Conservation (phyloP, 306 rosid genomes). For the Citrullus mucosospermus region DNA sequence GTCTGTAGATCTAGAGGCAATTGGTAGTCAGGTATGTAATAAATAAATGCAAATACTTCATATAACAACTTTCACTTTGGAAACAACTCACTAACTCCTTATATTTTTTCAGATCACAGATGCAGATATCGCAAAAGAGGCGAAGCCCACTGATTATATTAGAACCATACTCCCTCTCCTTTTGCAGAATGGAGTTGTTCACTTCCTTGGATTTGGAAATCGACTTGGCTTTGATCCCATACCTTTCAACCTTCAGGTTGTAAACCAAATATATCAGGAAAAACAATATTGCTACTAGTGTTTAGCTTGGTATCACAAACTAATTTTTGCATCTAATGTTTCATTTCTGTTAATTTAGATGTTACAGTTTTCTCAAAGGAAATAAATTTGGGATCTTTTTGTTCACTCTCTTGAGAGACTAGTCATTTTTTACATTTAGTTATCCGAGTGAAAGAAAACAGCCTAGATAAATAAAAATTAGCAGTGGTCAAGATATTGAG, state of each 20-base stretch:
- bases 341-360: not conserved
- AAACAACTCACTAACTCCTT: conserved; percentile 8
- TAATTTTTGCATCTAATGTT: not conserved
- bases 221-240: conserved; percentile 90
- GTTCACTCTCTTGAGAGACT: not conserved
- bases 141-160: conserved; percentile 52
- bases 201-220: conserved; percentile 84
- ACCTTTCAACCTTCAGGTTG: conserved; percentile 74
- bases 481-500: not conserved
- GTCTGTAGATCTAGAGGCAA: conserved; percentile 51
- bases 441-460: not conserved
- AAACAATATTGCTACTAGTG: conserved; percentile 2
- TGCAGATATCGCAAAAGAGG: conserved; percentile 81
- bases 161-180: conserved; percentile 60
- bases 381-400: not conserved
- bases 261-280: conserved; percentile 1
- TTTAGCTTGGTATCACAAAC: not conserved
- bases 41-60: not conserved
- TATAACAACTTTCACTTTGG: not conserved
- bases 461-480: not conserved
- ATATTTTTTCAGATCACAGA: conserved; percentile 67
- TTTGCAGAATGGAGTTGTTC: conserved; percentile 52
- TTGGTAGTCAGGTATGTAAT: conserved; percentile 65
- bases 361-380: not conserved
- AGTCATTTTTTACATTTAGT: not conserved